Conservation (phyloP, 352 stramenopile genomes). For the Plasmopara viticola region DNA sequence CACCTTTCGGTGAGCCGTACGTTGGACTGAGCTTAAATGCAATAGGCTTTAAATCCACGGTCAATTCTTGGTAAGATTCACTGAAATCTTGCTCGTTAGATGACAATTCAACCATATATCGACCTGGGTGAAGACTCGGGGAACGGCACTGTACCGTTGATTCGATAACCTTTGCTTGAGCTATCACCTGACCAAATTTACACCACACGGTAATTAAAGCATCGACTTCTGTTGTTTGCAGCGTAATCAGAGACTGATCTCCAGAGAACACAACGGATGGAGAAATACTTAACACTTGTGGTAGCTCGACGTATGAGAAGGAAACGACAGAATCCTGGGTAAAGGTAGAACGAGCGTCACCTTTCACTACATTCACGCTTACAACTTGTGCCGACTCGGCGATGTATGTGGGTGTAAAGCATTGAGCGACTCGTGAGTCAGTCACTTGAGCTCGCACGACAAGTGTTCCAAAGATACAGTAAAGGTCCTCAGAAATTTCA, state of each 20-base stretch:
- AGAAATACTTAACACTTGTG: conserved; percentile 15
- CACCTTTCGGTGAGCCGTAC: conserved; percentile 1
- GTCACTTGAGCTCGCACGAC: conserved; percentile 23
- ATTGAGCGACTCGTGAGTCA: conserved; percentile 13
- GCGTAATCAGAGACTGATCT: conserved; percentile 18
- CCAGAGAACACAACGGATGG: conserved; percentile 14
- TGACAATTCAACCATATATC: conserved; percentile 31
- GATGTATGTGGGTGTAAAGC: conserved; percentile 22
- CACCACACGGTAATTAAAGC: conserved; percentile 21
- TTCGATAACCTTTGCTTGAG: conserved; percentile 11
- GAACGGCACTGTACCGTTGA: conserved; percentile 14
- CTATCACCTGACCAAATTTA: conserved; percentile 28
- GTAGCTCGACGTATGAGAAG: conserved; percentile 35
- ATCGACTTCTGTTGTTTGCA: conserved; percentile 17
- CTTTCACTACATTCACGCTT: conserved; percentile 22
- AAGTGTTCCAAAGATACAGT: conserved; percentile 34
- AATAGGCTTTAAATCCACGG: conserved; percentile 1
- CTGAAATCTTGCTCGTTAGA: conserved; percentile 45
- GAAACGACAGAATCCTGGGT: conserved; percentile 11
- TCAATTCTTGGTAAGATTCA: conserved; percentile 19
- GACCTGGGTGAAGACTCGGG: conserved; percentile 10
- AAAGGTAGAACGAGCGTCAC: not conserved
- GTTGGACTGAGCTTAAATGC: conserved; percentile 1
- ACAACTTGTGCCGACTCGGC: conserved; percentile 14
- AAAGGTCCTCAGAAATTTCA: conserved; percentile 4